A percentile compares a stretch with the other conserved stretches of the same genome.
phyloP scores from a whole-genome alignment of 1,139 yeast genomes.

The Geotrichum carabidarum region DNA sequence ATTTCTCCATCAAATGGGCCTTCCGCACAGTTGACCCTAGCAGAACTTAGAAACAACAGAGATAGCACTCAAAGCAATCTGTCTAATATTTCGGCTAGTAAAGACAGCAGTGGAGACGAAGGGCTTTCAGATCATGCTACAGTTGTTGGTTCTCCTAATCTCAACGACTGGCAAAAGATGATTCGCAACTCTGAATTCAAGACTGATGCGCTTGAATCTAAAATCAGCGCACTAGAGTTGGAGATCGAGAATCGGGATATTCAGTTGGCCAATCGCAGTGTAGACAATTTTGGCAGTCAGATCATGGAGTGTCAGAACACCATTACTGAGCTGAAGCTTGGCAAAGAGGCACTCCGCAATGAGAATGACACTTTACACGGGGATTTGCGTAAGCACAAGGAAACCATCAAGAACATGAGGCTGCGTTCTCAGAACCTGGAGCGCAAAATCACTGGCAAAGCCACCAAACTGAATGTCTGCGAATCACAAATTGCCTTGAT shows the following conservation, averaged over 20 bases:
- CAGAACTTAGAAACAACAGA: background rate
- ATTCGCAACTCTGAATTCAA: background rate
- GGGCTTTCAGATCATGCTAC: conserved; percentile 11
- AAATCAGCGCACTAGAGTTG: conserved; percentile 3
- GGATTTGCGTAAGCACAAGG: conserved; percentile 2
- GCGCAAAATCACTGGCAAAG: conserved; percentile 5
- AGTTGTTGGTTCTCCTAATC: conserved; percentile 6
- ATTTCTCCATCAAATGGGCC: background rate
- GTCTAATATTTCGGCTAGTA: background rate
- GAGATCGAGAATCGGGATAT: conserved; percentile 7
- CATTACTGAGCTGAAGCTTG: conserved; percentile 8
- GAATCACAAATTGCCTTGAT: background rate
- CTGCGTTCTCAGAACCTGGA: conserved; percentile 5
- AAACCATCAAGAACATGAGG: background rate
- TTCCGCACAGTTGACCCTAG: background rate
- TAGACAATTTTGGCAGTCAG: background rate
- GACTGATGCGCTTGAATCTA: background rate
- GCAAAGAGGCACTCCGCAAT: conserved; percentile 11
- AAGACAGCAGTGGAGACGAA: background rate
- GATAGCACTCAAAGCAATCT: background rate
- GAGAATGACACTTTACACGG: conserved; percentile 4
- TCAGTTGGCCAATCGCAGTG: conserved; percentile 1
- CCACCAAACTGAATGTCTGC: background rate
- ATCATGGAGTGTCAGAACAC: conserved; percentile 8
- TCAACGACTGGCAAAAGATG: conserved; percentile 8